Evolutionary conservation across 2,329 filamentous ascomycete species (phyloP), one percentile per base, ranked within the genome.

Genomic region (Verticillium albo-atrum): DNA sequence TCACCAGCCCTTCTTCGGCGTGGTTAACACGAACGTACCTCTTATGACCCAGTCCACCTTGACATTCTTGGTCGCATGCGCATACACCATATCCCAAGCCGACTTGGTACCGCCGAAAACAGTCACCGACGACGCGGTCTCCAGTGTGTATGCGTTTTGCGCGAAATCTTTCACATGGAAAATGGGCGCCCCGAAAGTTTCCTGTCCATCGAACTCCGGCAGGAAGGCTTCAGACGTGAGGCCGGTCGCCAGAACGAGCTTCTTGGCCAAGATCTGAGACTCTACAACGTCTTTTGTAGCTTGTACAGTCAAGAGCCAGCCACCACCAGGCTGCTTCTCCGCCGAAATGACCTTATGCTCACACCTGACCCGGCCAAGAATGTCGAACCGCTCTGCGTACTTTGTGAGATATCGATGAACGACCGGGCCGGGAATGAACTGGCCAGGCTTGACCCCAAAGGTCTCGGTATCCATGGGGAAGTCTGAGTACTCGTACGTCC

Each of bases 401-500:
- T 71, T 71, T 17, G 70, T 73, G 3, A 83, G 73, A 64, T 86
- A 85, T 14, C 73, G 63, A 61, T 82, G 74, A 30, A 83, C 67
- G 5, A 76, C 74, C 9, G 68, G 62, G 1, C 79, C 82, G 1
- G 81, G 75, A 9, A 84, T 80, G 62, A 82, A 76, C 63, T 82
- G 66, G 3, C 75, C 75, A 0, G 72, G 68, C 52, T 76, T 68
- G 27, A 84, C 71, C 1, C 75, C 76, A 64, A 82, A 87, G 0
- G 73, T 78, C 23, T 79, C 79, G 7, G 75, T 71, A 60, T 81
- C 77, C 85, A 93, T 89, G 20, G 89, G 88, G 61, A 90, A 91
- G 66, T 91, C 90, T 0, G 85, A 84, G 66, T 84, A 92, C 70
- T 93, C 88, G 65, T 88, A 91, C 0, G 85, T 89, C 3, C 89